Evolutionary conservation across 257 asterid genomes (phyloP), one percentile per base, ranked within the genome.

Genomic region (Ligustrum vulgare): DNA sequence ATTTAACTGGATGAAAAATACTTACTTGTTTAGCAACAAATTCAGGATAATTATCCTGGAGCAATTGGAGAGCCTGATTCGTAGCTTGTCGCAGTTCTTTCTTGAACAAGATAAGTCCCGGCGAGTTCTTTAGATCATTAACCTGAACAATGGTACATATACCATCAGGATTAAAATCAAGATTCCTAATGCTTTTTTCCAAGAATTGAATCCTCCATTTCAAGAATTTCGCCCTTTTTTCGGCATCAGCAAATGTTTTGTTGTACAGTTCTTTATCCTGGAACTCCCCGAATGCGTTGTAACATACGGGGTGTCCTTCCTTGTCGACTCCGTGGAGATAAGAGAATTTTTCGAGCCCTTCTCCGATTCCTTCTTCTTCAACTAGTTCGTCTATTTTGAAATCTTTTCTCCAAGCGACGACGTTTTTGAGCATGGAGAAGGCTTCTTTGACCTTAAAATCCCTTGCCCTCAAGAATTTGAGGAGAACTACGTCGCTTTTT

Each of bases 21-120:
- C 67, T 60, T 89, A 91, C 96, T 91, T 91, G 96, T 81, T 83
- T 91, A 73, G 94, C 94, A 63, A 89, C 94, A 64, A 87, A 89
- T 80, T 91, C 96, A 33, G 96, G 96, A 35, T 91, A 91, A 62
- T 91, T 89, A 49, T 91, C 96, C 88, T 91, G 96, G 71, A 91
- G 91, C 79, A 89, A 71, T n/a, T 89, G 96, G 35, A 91, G 90
- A 67, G 94, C 94, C 75, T 88, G 91, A 51, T 86, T 91, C 39
- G 92, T 87, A 8, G 96, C 92, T 68, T 89, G 92, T 3, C 92
- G 74, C 47, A 91, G 77, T 35, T 91, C 96, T 79, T 83, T 89
- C 89, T 89, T 89, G 84, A 79, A 82, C 77, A 88, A 77, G 78
- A 86, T 79, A 12, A 87, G 67, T 1, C 93, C 96, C 37, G 96